These are phyloP conservation scores for Zygnema circumcarinatum DNA, from an alignment of 139 green algal species.

Conservation along the genomic window DNA sequence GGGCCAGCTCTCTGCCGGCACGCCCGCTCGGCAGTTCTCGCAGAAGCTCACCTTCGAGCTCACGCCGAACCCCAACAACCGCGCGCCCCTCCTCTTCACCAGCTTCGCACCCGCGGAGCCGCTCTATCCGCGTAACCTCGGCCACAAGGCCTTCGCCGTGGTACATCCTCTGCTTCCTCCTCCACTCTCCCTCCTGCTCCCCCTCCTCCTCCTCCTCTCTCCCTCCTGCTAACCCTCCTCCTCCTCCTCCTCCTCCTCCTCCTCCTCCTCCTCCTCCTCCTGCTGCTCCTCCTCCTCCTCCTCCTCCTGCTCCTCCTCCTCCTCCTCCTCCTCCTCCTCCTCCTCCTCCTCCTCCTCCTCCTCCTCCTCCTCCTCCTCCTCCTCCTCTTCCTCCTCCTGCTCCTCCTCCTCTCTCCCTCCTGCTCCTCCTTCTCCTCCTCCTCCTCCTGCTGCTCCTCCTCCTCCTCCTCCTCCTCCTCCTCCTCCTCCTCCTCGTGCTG, in stretches of 20 bases:
- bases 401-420: background rate
- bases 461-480: background rate
- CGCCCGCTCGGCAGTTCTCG: background rate
- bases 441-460: background rate
- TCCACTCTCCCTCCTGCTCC: background rate
- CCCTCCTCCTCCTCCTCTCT: background rate
- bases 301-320: background rate
- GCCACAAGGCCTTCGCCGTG: slow-evolving; percentile 39
- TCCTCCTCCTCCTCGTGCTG: background rate
- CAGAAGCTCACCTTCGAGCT: slow-evolving; percentile 25
- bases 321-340: background rate
- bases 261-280: background rate
- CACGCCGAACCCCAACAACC: slow-evolving; percentile 16
- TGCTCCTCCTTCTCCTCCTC: background rate
- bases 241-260: background rate
- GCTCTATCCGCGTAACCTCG: slow-evolving; percentile 15
- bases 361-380: background rate
- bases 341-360: background rate
- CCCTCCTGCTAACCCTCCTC: background rate
- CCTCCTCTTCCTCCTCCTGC: background rate
- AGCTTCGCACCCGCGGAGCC: slow-evolving; percentile 1
- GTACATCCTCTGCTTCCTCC: slow-evolving; percentile 10
- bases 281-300: background rate
- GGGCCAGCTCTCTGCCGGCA: slow-evolving; percentile 35
- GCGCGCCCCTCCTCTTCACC: slow-evolving; percentile 9